Conservation (phyloP, 495 filamentous ascomycete genomes). For the Copromyces sp. region DNA sequence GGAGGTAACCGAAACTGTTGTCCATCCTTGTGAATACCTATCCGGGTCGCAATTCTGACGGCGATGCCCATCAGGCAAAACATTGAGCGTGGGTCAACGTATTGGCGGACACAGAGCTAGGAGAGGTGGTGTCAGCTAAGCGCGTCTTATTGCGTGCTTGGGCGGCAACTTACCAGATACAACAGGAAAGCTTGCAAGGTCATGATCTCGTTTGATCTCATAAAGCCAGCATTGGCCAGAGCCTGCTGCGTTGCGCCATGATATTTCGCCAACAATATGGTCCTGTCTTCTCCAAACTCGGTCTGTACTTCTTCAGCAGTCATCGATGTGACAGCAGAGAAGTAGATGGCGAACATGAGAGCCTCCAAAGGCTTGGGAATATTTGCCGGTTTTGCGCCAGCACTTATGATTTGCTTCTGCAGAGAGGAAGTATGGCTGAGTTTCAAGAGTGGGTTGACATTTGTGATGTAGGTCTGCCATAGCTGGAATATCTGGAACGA, state of each 20-base stretch:
- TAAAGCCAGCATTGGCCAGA: conserved; percentile 46
- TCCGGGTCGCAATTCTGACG: conserved; percentile 55
- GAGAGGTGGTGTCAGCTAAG: conserved; percentile 10
- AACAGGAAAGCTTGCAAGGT: conserved; percentile 45
- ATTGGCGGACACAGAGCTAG: conserved; percentile 35
- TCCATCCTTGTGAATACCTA: conserved; percentile 59
- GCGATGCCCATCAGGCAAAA: conserved; percentile 53
- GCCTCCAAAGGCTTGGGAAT: conserved; percentile 41
- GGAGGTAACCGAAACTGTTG: conserved; percentile 48
- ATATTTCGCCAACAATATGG: conserved; percentile 35
- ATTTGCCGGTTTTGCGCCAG: conserved; percentile 34
- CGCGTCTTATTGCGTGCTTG: background rate
- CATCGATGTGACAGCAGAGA: conserved; percentile 41
- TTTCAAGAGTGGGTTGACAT: conserved; percentile 62
- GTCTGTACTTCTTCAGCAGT: conserved; percentile 39
- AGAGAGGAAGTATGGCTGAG: conserved; percentile 55
- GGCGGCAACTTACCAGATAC: conserved; percentile 37
- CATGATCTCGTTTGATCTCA: conserved; percentile 43
- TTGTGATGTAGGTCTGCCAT: conserved; percentile 61
- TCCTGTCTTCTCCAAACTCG: conserved; percentile 38
- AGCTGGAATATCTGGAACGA: conserved; percentile 61
- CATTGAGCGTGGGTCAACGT: conserved; percentile 37
- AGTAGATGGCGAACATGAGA: conserved; percentile 49
- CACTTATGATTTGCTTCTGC: conserved; percentile 43
- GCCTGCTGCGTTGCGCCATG: conserved; percentile 44